Percentiles rank a stretch among this genome's conserved stretches.
Conservation (phyloP, 371 early-diverging fungal species). For the Mucor irregularis region DNA sequence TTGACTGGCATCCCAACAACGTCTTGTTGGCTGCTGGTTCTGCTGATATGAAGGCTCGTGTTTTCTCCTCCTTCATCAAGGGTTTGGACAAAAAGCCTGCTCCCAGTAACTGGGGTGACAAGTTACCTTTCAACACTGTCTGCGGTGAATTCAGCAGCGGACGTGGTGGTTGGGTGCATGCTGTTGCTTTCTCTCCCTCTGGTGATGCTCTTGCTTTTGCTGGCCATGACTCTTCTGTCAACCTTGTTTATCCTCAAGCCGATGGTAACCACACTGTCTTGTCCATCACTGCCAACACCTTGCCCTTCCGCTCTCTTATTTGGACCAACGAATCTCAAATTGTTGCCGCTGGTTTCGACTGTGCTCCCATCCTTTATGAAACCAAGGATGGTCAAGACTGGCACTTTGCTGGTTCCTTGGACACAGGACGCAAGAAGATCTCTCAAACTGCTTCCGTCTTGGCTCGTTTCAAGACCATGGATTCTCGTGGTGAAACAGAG, state of each 20-base stretch:
- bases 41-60: slow-evolving; percentile 95
- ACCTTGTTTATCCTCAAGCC: slow-evolving; percentile 69
- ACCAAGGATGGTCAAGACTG: slow-evolving; percentile 63
- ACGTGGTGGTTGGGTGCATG: slow-evolving; percentile 92
- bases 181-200: slow-evolving; percentile 90
- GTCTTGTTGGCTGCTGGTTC: slow-evolving; percentile 92
- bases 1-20: slow-evolving; percentile 98
- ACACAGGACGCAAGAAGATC: slow-evolving; percentile 66
- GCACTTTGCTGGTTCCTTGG: slow-evolving; percentile 76
- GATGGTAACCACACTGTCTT: slow-evolving; percentile 58
- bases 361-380: slow-evolving; percentile 82
- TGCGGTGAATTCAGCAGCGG: slow-evolving; percentile 86
- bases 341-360: slow-evolving; percentile 93
- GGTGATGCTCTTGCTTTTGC: slow-evolving; percentile 90
- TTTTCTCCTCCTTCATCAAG: slow-evolving; percentile 95
- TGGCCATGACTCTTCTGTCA: slow-evolving; percentile 86
- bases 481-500: slow-evolving; percentile 75
- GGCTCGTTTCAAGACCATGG: slow-evolving; percentile 92
- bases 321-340: slow-evolving; percentile 80
- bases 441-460: slow-evolving; percentile 66
- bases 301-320: slow-evolving; percentile 80
- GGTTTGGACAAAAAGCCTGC: slow-evolving; percentile 91
- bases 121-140: slow-evolving; percentile 91
- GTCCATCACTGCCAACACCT: slow-evolving; percentile 60
- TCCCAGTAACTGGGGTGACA: slow-evolving; percentile 90